Evolutionary conservation across 768 basidiomycete genomes (phyloP), one percentile per base, ranked within the genome.

Genomic region (Psilocybe azurescens): DNA sequence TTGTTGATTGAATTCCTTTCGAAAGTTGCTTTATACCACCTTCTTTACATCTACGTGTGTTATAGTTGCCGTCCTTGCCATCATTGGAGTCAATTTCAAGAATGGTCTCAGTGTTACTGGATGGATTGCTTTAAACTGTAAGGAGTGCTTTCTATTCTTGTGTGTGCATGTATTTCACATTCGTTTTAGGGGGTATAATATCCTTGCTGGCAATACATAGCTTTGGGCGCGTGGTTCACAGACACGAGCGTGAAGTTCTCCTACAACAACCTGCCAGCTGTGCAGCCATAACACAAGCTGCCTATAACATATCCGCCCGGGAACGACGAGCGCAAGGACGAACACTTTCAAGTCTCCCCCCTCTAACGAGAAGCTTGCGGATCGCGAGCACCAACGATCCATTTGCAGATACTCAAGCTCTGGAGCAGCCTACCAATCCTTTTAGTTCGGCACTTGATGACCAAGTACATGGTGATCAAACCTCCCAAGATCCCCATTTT

Each of bases 61-160:
- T 20, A 74, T 83, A 16, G 80, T 83, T 13, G 81, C 81, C 10
- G 72, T 85, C 20, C 72, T 86, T 53, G 78, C 79, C 44, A 73
- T 84, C 33, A 77, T 86, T 38, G 86, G 86, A 1, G 77, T 85
- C 57, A 81, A 79, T 61, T 74, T 80, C 58, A 73, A 79, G 46
- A 78, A 79, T 46, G 74, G 78, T 2, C 74, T 86, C 33, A 79
- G 78, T 30, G 75, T 83, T 14, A 76, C 77, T 6, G 77, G 79
- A 16, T 89, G 87, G 87, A 77, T 87, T 59, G 73, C 74, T 9
- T 57, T 86, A 16, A 84, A 85, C 65, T 89, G 88, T 87, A 69
- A 64, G 83, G 70, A 36, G 1, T 55, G 57, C 39, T 28, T 44
- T 48, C 14, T 48, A 18, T 49, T 24, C 29, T 16, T 28, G 16